Evolutionary conservation across 768 basidiomycete genomes (phyloP).

Genomic region (Mrakia hoshinonis): DNA sequence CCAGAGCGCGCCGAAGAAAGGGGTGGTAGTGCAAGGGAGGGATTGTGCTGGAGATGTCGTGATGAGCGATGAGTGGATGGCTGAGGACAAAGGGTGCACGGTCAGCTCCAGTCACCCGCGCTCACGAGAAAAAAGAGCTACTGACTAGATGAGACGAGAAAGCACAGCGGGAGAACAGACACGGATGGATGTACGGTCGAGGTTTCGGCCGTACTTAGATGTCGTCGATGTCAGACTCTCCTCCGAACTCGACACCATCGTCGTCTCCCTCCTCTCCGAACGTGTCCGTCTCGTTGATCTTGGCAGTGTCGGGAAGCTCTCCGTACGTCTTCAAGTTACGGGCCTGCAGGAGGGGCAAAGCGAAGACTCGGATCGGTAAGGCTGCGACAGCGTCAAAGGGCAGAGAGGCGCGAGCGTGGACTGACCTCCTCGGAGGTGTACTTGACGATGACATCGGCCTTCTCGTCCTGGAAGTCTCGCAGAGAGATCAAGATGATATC

Average conservation of each 20-base stretch:
- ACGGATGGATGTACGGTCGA: not conserved
- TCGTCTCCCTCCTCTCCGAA: conserved; percentile 74
- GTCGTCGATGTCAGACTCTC: conserved; percentile 29
- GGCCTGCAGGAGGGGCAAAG: conserved; percentile 31
- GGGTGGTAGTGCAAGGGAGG: no score
- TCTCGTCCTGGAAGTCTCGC: conserved; percentile 98
- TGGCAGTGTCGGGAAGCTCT: conserved; percentile 73
- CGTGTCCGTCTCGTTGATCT: conserved; percentile 54
- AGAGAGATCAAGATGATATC: conserved; percentile 90
- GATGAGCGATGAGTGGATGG: no score
- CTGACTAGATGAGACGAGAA: not conserved
- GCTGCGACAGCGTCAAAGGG: not conserved
- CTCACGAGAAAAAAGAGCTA: not conserved
- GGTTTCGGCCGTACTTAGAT: conserved; percentile 4
- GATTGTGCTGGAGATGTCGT: not conserved
- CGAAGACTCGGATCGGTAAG: not conserved
- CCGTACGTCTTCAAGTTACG: conserved; percentile 87
- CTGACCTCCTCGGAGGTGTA: conserved; percentile 80
- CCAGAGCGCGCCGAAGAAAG: no score
- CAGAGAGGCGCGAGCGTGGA: conserved; percentile 39
- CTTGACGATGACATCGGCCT: conserved; percentile 98
- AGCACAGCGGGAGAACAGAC: not conserved
- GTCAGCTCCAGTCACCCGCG: no score
- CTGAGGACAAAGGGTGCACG: no score
- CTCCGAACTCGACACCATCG: conserved; percentile 31